Conservation (phyloP, 192 early-diverging fungal genomes). For the Oehlia diaphana region DNA sequence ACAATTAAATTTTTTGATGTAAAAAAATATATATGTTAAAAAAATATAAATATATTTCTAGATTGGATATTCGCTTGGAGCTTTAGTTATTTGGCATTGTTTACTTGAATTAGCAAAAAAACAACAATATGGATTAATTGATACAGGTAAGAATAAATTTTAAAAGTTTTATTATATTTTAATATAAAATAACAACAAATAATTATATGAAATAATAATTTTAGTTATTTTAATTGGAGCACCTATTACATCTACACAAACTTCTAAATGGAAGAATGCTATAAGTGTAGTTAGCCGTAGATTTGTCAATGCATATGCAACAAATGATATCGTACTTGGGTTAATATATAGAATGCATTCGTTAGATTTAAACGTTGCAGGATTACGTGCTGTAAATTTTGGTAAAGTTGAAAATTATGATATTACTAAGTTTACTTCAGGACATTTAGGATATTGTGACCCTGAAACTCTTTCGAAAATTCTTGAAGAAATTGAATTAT, state of each 20-base stretch:
- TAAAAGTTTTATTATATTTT: not conserved
- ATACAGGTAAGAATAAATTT: constrained; percentile 42
- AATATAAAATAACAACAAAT: not conserved
- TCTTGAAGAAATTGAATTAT: constrained; percentile 10
- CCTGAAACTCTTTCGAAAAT: constrained; percentile 14
- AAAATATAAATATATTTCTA: not conserved
- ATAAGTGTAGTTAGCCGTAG: constrained; percentile 45
- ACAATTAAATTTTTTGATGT: not conserved
- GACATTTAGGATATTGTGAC: constrained; percentile 50
- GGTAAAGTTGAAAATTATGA: constrained; percentile 51
- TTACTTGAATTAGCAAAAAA: constrained; percentile 50
- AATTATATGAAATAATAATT: not conserved
- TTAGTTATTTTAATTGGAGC: constrained; percentile 54
- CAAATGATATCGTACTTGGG: constrained; percentile 54
- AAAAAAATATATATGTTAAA: not conserved
- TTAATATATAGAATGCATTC: constrained; percentile 55
- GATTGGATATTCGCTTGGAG: constrained; percentile 58
- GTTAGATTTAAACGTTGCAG: constrained; percentile 47
- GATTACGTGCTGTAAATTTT: constrained; percentile 40
- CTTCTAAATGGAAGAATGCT: constrained; percentile 43
- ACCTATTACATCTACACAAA: constrained; percentile 45
- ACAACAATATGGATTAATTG: constrained; percentile 44
- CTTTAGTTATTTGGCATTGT: constrained; percentile 59
- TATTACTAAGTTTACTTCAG: constrained; percentile 45
- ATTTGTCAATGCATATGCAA: constrained; percentile 56